Conservation (phyloP, 192 early-diverging fungal species). For the Entomortierella lignicola region DNA sequence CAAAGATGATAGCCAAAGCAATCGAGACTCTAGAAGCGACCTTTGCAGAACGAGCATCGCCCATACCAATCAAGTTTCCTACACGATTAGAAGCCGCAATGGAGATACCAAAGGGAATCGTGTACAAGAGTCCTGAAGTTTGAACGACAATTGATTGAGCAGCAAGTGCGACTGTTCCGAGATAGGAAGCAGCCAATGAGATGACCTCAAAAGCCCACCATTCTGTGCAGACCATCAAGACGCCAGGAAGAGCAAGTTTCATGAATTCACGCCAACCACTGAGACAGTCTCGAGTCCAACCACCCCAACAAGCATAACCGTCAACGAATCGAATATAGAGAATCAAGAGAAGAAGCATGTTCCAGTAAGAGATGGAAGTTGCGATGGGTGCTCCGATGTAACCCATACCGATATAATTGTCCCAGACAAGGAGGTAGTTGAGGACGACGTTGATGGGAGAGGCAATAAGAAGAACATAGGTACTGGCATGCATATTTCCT, state of each 20-base stretch:
- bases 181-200: constrained; percentile 78
- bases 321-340: constrained; percentile 73
- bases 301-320: constrained; percentile 87
- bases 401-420: constrained; percentile 72
- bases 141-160: constrained; percentile 87
- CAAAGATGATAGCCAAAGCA: constrained; percentile 62
- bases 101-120: constrained; percentile 82
- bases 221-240: constrained; percentile 83
- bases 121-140: constrained; percentile 75
- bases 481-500: constrained; percentile 85
- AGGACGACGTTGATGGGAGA: constrained; percentile 78
- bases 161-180: constrained; percentile 82
- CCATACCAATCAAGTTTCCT: constrained; percentile 79
- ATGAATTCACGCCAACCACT: constrained; percentile 68
- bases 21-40: constrained; percentile 64
- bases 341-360: constrained; percentile 72
- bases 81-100: constrained; percentile 87
- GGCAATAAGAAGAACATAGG: constrained; percentile 76
- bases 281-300: constrained; percentile 80
- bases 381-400: constrained; percentile 89
- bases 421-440: constrained; percentile 88
- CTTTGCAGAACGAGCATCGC: constrained; percentile 58
- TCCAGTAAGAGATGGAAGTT: constrained; percentile 79
- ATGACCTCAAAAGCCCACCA: constrained; percentile 83
- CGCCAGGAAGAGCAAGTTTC: constrained; percentile 81